A percentile compares a stretch with the other conserved stretches of the same genome.
Evolutionary conservation across 768 basidiomycete species (phyloP).

Genomic region (Nevesoporus exiguus): DNA sequence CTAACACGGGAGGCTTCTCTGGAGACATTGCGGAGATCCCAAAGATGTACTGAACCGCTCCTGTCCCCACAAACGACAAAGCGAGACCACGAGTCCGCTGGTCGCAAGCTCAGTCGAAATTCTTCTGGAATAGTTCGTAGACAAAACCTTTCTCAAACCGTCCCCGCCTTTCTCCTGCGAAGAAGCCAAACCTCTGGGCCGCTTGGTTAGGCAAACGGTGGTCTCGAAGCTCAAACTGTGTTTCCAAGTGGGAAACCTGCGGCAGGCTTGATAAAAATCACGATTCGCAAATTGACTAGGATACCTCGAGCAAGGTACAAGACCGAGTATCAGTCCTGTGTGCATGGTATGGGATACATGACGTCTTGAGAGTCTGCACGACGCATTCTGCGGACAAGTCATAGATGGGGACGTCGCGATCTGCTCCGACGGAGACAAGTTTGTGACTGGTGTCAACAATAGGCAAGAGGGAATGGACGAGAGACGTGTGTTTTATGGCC

Average conservation of each 20-base stretch:
- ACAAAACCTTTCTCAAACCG: constrained; percentile 45
- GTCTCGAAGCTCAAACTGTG: constrained; percentile 52
- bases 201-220: constrained; percentile 36
- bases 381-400: constrained; percentile 47
- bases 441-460: constrained; percentile 45
- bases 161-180: constrained; percentile 36
- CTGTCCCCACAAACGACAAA: constrained; percentile 44
- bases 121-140: constrained; percentile 1
- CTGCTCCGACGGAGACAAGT: constrained; percentile 46
- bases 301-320: constrained; percentile 45
- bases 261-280: background rate
- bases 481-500: constrained; percentile 41
- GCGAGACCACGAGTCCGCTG: constrained; percentile 31
- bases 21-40: constrained; percentile 45
- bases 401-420: constrained; percentile 43
- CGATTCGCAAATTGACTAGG: background rate
- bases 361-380: constrained; percentile 37
- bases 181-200: constrained; percentile 45
- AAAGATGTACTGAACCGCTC: constrained; percentile 41
- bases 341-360: constrained; percentile 43
- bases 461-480: constrained; percentile 42
- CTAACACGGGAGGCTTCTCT: constrained; percentile 23
- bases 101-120: constrained; percentile 13
- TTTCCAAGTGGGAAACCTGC: constrained; percentile 48
- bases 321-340: constrained; percentile 37